A percentile compares a stretch with the other conserved stretches of the same genome.
Conservation (phyloP, 2,329 filamentous ascomycete species). For the Orbilia brochopaga region DNA sequence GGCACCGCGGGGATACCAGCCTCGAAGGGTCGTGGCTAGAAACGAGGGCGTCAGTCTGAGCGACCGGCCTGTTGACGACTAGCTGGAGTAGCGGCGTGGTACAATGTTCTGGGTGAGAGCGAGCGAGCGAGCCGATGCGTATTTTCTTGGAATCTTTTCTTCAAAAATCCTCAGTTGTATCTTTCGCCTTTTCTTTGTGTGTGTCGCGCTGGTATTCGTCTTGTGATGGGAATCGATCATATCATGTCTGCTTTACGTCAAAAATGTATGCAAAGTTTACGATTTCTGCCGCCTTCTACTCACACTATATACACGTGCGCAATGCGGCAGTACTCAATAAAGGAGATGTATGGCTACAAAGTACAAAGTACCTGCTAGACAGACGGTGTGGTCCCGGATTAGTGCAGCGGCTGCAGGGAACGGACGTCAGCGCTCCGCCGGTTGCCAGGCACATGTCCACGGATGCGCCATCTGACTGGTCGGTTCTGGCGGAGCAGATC, state of each 20-base stretch:
- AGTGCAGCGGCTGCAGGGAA: not conserved
- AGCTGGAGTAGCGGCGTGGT: conserved; percentile 48
- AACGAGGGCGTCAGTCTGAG: conserved; percentile 69
- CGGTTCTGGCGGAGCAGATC: not conserved
- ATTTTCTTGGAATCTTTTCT: conserved; percentile 2
- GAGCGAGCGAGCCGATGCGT: not conserved
- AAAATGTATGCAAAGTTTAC: no score
- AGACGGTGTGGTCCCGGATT: no score
- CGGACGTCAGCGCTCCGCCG: conserved; percentile 26
- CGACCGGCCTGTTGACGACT: conserved; percentile 81
- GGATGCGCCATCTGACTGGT: conserved; percentile 37
- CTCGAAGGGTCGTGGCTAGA: conserved; percentile 23
- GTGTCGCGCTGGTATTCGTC: not conserved
- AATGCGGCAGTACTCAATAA: no score
- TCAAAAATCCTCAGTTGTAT: no score
- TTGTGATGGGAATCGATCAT: not conserved
- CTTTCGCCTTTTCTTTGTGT: conserved; percentile 1
- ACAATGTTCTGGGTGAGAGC: not conserved
- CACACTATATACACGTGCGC: no score
- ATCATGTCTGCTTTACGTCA: not conserved
- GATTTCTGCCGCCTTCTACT: no score
- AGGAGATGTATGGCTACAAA: no score
- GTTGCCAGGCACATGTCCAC: conserved; percentile 33
- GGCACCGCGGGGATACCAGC: conserved; percentile 51
- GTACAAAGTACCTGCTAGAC: no score